phyloP scores from a whole-genome alignment of 441 rosid genomes.

The Euphorbia schlechtendalii region DNA sequence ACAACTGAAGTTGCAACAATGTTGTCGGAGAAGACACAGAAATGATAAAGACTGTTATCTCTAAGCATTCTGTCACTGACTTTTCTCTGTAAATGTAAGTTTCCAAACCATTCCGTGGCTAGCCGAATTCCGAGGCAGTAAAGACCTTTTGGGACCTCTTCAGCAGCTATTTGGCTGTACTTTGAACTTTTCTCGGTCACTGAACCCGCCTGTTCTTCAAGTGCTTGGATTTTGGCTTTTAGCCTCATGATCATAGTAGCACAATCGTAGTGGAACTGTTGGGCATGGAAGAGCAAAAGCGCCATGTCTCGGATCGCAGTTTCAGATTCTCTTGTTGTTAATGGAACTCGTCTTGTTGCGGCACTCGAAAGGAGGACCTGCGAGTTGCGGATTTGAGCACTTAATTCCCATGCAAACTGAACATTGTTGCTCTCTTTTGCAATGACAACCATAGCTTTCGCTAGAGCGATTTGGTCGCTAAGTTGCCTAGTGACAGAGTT shows the following conservation, averaged over 20 bases:
- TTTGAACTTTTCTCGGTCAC: slow-evolving; percentile 74
- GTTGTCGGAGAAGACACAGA: slow-evolving; percentile 76
- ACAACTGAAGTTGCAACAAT: slow-evolving; percentile 81
- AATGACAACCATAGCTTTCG: slow-evolving; percentile 87
- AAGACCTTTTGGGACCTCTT: slow-evolving; percentile 95
- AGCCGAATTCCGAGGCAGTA: slow-evolving; percentile 87
- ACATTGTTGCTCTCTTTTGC: slow-evolving; percentile 93
- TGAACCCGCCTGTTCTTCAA: slow-evolving; percentile 71
- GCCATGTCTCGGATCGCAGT: slow-evolving; percentile 84
- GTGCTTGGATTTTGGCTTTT: slow-evolving; percentile 74
- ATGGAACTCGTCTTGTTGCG: slow-evolving; percentile 67
- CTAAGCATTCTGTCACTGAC: slow-evolving; percentile 39
- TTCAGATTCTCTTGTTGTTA: slow-evolving; percentile 67
- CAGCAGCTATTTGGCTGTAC: slow-evolving; percentile 96
- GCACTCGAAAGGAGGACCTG: slow-evolving; percentile 77
- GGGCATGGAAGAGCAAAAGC: slow-evolving; percentile 80
- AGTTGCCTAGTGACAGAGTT: slow-evolving; percentile 80
- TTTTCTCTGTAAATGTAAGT: slow-evolving; percentile 39
- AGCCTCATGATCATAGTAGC: slow-evolving; percentile 96
- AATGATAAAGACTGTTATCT: slow-evolving; percentile 57
- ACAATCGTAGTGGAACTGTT: slow-evolving; percentile 86
- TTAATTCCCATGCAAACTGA: slow-evolving; percentile 96
- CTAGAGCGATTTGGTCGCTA: slow-evolving; percentile 83
- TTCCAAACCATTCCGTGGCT: slow-evolving; percentile 79
- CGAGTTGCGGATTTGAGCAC: slow-evolving; percentile 92